These are phyloP conservation scores for Pseudotsuga menziesii DNA, from an alignment of 75 land plant genomes.

Conservation along the genomic window DNA sequence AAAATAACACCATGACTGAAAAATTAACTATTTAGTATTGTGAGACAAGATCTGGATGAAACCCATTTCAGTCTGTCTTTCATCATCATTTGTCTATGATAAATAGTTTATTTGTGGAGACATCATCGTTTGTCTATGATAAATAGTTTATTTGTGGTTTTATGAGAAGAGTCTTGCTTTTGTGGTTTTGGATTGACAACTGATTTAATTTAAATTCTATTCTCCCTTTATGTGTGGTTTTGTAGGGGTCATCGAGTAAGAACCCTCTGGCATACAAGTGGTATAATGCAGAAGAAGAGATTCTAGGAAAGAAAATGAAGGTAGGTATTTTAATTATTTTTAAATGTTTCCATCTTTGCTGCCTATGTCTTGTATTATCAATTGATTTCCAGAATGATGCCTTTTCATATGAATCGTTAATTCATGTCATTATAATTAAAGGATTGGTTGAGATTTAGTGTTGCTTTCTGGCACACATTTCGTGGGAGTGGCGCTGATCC, in stretches of 20 bases:
- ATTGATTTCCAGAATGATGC: neutral
- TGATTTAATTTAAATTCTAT: neutral
- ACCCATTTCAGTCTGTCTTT: neutral
- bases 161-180: neutral
- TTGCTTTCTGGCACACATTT: constrained; percentile 98
- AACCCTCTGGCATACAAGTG: constrained; percentile 83
- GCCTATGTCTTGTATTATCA: neutral
- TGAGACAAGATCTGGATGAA: neutral
- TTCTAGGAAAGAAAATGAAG: constrained; percentile 98
- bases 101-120: neutral
- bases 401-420: neutral
- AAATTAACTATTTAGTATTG: too few relatives aligned
- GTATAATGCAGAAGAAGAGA: constrained; percentile 92
- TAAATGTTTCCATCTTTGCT: neutral
- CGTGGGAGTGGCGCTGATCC: constrained; percentile 96
- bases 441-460: constrained; percentile 99
- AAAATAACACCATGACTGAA: too few relatives aligned
- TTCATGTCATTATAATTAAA: constrained; percentile 15
- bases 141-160: neutral
- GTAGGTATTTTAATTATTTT: neutral
- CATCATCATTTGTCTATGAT: neutral
- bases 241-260: constrained; percentile 84
- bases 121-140: neutral
- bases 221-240: constrained; percentile 1
- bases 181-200: neutral